Percentiles rank a stretch among this genome's conserved stretches.
Conservation (phyloP, 2,329 filamentous ascomycete genomes). For the Xylaria digitata region DNA sequence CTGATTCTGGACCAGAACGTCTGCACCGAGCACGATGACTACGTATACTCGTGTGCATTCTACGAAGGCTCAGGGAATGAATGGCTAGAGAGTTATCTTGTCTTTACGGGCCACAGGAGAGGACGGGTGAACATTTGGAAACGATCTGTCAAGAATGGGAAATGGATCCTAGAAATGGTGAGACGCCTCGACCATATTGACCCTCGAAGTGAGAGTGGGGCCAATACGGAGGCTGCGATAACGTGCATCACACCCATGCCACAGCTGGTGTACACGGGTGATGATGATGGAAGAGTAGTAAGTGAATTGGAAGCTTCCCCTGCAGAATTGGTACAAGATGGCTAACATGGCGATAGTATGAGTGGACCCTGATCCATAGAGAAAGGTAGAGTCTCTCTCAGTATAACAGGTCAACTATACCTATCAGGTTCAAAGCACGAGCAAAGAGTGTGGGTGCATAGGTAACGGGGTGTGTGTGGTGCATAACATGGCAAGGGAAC, state of each 20-base stretch:
- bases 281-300: conserved; percentile 92
- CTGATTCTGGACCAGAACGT: conserved; percentile 84
- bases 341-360: conserved; percentile 59
- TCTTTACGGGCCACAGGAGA: conserved; percentile 88
- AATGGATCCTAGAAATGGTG: conserved; percentile 81
- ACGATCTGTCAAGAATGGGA: conserved; percentile 67
- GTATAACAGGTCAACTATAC: conserved; percentile 26
- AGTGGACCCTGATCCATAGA: conserved; percentile 70
- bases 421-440: conserved; percentile 29
- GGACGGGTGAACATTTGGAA: conserved; percentile 86
- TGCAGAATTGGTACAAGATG: conserved; percentile 6
- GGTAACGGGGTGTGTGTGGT: conserved; percentile 17
- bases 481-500: neutral
- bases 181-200: conserved; percentile 86
- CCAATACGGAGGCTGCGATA: conserved; percentile 74
- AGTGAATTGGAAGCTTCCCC: conserved; percentile 54
- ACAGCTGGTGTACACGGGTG: conserved; percentile 88
- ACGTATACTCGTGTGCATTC: conserved; percentile 84
- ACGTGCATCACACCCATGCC: conserved; percentile 88
- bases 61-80: conserved; percentile 93
- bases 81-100: conserved; percentile 86
- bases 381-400: conserved; percentile 63
- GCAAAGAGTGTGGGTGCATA: conserved; percentile 41
- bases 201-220: conserved; percentile 68
- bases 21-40: conserved; percentile 77